Conservation (phyloP, 345 rosid genomes). For the Arabis hirsuta region DNA sequence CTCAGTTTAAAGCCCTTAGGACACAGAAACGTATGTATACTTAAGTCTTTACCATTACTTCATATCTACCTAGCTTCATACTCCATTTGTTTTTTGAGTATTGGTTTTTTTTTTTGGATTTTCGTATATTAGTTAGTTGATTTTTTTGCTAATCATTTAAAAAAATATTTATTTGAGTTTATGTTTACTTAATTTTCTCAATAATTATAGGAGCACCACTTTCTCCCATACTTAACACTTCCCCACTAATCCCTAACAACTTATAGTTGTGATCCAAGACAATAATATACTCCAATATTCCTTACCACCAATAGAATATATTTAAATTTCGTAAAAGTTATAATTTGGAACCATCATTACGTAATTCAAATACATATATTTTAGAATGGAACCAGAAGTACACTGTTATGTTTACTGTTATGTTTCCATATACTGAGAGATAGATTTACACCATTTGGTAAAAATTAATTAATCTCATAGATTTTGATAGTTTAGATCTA, state of each 20-base stretch:
- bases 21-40: constrained; percentile 27
- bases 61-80: too few relatives aligned
- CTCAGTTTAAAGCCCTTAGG: constrained; percentile 52
- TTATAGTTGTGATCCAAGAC: neutral
- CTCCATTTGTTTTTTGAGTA: neutral
- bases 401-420: too few relatives aligned
- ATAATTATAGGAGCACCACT: constrained; percentile 4
- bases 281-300: neutral
- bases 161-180: too few relatives aligned
- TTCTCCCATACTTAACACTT: neutral
- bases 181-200: constrained; percentile 6
- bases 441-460: too few relatives aligned
- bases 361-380: too few relatives aligned
- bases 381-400: too few relatives aligned
- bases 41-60: constrained; percentile 11
- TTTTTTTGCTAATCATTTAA: neutral
- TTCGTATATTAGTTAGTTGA: neutral
- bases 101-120: neutral
- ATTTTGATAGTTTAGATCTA: too few relatives aligned
- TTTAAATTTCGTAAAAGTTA: too few relatives aligned
- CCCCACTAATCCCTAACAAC: constrained; percentile 5
- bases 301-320: too few relatives aligned
- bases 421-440: too few relatives aligned
- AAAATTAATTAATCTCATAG: too few relatives aligned
- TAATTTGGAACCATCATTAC: too few relatives aligned